phyloP scores from a whole-genome alignment of 768 basidiomycete genomes.

The Termitomyces heimii region DNA sequence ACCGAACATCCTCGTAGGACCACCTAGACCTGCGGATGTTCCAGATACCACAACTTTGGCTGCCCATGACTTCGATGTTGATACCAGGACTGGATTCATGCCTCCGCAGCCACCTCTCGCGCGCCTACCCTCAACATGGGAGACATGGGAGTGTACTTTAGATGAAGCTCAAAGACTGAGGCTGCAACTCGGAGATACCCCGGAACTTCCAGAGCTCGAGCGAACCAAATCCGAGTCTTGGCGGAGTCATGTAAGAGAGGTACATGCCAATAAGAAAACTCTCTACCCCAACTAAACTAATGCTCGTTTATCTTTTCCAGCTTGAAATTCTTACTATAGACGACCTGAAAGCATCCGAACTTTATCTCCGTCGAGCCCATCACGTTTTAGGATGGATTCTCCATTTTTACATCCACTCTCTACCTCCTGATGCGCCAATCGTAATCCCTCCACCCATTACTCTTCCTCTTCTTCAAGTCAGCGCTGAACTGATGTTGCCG shows the following conservation, averaged over 20 bases:
- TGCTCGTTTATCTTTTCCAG: conserved; percentile 23
- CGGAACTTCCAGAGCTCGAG: conserved; percentile 33
- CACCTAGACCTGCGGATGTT: conserved; percentile 7
- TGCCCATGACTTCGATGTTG: conserved; percentile 88
- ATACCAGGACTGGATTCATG: conserved; percentile 88
- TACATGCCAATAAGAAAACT: conserved; percentile 21
- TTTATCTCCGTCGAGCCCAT: conserved; percentile 68
- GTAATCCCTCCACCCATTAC: conserved; percentile 71
- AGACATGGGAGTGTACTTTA: conserved; percentile 64
- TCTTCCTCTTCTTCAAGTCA: conserved; percentile 72
- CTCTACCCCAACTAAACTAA: not conserved
- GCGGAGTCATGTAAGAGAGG: conserved; percentile 45
- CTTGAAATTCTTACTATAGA: conserved; percentile 46
- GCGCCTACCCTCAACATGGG: conserved; percentile 59
- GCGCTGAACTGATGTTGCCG: conserved; percentile 69
- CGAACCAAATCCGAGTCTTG: conserved; percentile 40
- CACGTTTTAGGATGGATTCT: conserved; percentile 70
- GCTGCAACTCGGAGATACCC: conserved; percentile 60
- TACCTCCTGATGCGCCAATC: conserved; percentile 43
- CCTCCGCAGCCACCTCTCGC: conserved; percentile 66
- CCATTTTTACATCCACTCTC: conserved; percentile 77
- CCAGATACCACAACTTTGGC: conserved; percentile 27
- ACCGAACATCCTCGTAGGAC: conserved; percentile 12
- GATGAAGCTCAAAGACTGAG: conserved; percentile 40
- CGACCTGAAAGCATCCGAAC: conserved; percentile 43